phyloP scores from a whole-genome alignment of 108 stramenopile species.

The Cyclotella kingstonii region DNA sequence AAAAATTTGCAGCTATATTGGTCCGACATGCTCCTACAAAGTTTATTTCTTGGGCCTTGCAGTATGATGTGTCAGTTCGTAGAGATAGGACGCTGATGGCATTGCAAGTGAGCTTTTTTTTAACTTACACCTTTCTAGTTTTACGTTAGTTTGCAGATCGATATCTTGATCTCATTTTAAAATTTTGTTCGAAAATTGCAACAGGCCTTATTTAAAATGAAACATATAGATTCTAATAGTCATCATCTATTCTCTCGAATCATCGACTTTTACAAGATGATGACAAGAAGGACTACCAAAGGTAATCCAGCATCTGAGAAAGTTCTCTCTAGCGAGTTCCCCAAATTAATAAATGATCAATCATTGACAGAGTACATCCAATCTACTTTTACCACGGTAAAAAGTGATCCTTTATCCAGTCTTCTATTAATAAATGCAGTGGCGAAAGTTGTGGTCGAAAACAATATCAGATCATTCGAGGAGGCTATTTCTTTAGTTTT shows the following conservation, averaged over 20 bases:
- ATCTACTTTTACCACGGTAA: slow-evolving; percentile 38
- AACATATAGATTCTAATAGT: slow-evolving; percentile 39
- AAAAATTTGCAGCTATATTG: slow-evolving; percentile 74
- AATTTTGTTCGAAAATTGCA: background rate
- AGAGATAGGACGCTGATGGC: slow-evolving; percentile 89
- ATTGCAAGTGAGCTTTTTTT: slow-evolving; percentile 55
- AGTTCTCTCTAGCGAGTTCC: slow-evolving; percentile 52
- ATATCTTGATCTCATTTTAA: too few species aligned
- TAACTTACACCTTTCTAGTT: background rate
- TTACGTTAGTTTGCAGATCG: too few species aligned
- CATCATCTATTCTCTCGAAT: slow-evolving; percentile 58
- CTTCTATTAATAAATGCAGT: slow-evolving; percentile 59
- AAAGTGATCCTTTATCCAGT: slow-evolving; percentile 26
- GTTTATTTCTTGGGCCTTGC: slow-evolving; percentile 78
- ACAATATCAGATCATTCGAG: slow-evolving; percentile 30
- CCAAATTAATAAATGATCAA: slow-evolving; percentile 46
- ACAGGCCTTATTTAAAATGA: slow-evolving; percentile 63
- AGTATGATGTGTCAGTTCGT: slow-evolving; percentile 90
- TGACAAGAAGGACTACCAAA: slow-evolving; percentile 21
- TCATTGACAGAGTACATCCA: slow-evolving; percentile 53
- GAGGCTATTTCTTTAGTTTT: slow-evolving; percentile 51
- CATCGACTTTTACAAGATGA: slow-evolving; percentile 62
- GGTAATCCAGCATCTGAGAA: slow-evolving; percentile 33
- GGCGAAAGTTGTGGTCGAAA: slow-evolving; percentile 58
- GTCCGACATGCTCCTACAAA: slow-evolving; percentile 67